Percentiles rank a stretch among this genome's conserved stretches.
phyloP scores from a whole-genome alignment of 441 rosid genomes.

The Populus trichocarpa region DNA sequence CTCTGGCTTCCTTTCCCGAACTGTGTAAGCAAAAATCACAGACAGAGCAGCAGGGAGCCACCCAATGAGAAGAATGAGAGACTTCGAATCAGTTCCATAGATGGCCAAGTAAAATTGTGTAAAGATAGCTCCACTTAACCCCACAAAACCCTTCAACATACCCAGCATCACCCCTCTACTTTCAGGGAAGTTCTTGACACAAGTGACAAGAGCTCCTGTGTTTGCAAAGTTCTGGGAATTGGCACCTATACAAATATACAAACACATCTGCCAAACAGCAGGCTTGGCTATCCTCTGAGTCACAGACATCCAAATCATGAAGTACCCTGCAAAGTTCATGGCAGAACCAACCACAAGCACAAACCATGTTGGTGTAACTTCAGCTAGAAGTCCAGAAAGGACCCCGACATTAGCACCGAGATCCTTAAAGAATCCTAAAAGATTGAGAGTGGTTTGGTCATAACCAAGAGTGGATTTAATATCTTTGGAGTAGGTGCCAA shows the following conservation, averaged over 20 bases:
- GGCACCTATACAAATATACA: slow-evolving; percentile 72
- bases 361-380: slow-evolving; percentile 83
- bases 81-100: slow-evolving; percentile 66
- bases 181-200: slow-evolving; percentile 84
- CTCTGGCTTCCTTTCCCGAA: slow-evolving; percentile 45
- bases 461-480: slow-evolving; percentile 55
- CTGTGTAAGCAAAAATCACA: slow-evolving; percentile 59
- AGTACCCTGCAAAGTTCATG: slow-evolving; percentile 74
- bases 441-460: slow-evolving; percentile 75
- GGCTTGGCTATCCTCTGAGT: slow-evolving; percentile 59
- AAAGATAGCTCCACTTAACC: slow-evolving; percentile 81
- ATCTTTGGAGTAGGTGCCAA: slow-evolving; percentile 31
- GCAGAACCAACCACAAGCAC: slow-evolving; percentile 67
- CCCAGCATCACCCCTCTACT: slow-evolving; percentile 80
- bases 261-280: slow-evolving; percentile 77
- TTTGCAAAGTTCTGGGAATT: slow-evolving; percentile 82
- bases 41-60: slow-evolving; percentile 88
- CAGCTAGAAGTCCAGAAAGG: slow-evolving; percentile 66
- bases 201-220: slow-evolving; percentile 82
- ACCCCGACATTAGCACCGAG: slow-evolving; percentile 86
- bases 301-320: slow-evolving; percentile 81
- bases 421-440: slow-evolving; percentile 75
- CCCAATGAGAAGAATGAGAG: slow-evolving; percentile 67
- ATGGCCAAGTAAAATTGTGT: slow-evolving; percentile 78
- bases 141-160: slow-evolving; percentile 73